These are phyloP conservation scores for Elongisporangium anandrum DNA, from an alignment of 352 stramenopile species.

Conservation along the genomic window DNA sequence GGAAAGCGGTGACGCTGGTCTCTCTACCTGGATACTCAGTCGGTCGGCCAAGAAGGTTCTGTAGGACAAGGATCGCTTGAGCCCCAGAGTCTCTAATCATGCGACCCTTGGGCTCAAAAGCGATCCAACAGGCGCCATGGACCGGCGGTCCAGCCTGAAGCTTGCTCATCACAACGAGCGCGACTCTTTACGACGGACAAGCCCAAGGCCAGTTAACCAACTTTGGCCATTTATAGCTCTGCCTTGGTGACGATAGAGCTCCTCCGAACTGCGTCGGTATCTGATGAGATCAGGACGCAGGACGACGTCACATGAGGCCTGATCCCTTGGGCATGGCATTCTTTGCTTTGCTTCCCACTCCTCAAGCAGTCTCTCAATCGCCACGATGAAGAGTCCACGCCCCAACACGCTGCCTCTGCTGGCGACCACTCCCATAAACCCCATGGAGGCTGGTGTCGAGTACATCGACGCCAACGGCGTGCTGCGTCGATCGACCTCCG, in stretches of 20 bases:
- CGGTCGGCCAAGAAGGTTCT: background rate
- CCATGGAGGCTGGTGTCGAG: slow-evolving; percentile 29
- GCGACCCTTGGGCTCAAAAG: background rate
- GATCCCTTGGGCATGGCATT: background rate
- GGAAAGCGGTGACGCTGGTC: too few species aligned
- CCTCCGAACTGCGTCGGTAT: too few species aligned
- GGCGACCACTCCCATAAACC: background rate
- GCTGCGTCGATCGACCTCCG: slow-evolving; percentile 25
- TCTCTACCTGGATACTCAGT: background rate
- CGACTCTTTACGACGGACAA: too few species aligned
- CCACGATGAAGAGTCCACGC: background rate
- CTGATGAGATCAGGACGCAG: background rate
- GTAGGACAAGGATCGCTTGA: background rate
- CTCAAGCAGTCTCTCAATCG: too few species aligned
- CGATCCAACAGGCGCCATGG: background rate
- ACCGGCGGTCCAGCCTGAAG: background rate
- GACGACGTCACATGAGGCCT: background rate
- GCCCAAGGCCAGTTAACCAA: background rate
- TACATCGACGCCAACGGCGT: slow-evolving; percentile 43
- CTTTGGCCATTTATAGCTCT: background rate
- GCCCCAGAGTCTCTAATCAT: background rate
- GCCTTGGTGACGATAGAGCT: too few species aligned
- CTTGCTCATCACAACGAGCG: background rate
- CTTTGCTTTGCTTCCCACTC: too few species aligned
- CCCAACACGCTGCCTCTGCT: background rate